A percentile compares a stretch with the other conserved stretches of the same genome.
phyloP scores from a whole-genome alignment of 768 basidiomycete species.

The Boletus sensibilis region DNA sequence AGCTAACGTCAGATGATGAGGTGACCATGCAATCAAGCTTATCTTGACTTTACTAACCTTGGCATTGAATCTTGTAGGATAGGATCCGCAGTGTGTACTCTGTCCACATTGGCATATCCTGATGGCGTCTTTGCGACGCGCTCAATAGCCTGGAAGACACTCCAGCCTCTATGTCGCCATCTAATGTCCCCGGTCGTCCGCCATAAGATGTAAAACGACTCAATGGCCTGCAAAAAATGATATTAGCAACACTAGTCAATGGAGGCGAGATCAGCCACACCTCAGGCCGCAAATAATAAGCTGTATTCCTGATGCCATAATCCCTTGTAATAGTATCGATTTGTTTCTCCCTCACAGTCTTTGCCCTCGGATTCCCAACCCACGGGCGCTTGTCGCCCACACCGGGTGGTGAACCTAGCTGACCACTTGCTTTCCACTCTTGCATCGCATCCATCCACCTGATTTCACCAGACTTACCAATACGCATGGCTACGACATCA shows the following conservation, averaged over 20 bases:
- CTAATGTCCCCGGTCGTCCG: slow-evolving; percentile 60
- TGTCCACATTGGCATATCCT: slow-evolving; percentile 61
- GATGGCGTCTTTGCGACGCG: slow-evolving; percentile 51
- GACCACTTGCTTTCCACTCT: slow-evolving; percentile 49
- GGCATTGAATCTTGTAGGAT: slow-evolving; percentile 60
- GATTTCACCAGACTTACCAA: slow-evolving; percentile 23
- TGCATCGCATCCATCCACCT: slow-evolving; percentile 36
- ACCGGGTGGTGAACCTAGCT: slow-evolving; percentile 52
- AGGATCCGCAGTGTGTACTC: slow-evolving; percentile 46
- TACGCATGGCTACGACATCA: slow-evolving; percentile 47
- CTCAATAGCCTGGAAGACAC: slow-evolving; percentile 66
- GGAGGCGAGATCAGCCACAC: slow-evolving; percentile 35
- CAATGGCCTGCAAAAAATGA: slow-evolving; percentile 52
- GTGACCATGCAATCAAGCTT: neutral
- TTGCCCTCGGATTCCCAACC: slow-evolving; percentile 25
- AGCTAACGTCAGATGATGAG: slow-evolving; percentile 30
- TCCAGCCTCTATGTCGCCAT: slow-evolving; percentile 75
- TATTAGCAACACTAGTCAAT: neutral
- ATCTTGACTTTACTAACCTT: slow-evolving; percentile 48
- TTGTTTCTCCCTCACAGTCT: slow-evolving; percentile 19
- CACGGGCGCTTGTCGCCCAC: slow-evolving; percentile 39
- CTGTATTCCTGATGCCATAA: slow-evolving; percentile 45
- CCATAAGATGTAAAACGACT: slow-evolving; percentile 72
- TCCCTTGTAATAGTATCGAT: slow-evolving; percentile 42
- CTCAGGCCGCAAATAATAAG: slow-evolving; percentile 70